Evolutionary conservation across 129 eudicot genomes (phyloP).

Genomic region (Glebionis coronaria): DNA sequence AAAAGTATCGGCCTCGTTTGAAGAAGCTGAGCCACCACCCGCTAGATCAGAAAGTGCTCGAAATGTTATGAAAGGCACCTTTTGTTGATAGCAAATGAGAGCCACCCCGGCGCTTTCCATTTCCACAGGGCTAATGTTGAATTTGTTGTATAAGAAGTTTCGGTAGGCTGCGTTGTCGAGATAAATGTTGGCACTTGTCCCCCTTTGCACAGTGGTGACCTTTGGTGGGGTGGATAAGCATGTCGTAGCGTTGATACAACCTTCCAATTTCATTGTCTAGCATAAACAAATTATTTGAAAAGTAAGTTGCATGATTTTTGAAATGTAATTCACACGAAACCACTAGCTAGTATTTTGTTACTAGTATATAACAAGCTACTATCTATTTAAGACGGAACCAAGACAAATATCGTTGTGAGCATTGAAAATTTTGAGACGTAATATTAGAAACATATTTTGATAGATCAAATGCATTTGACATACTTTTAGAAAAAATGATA

Average conservation of each 20-base stretch:
- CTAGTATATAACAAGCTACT: too few species aligned
- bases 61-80: constrained; percentile 39
- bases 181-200: constrained; percentile 46
- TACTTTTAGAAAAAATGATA: too few species aligned
- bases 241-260: constrained; percentile 41
- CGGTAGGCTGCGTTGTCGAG: constrained; percentile 54
- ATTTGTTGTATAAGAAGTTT: constrained; percentile 39
- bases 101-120: constrained; percentile 73
- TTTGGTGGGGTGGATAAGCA: constrained; percentile 40
- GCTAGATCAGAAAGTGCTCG: constrained; percentile 64
- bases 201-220: constrained; percentile 43
- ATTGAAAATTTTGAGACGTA: too few species aligned
- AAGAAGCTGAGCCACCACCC: constrained; percentile 44
- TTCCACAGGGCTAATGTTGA: constrained; percentile 46
- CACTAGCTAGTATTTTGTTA: too few species aligned
- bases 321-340: too few species aligned
- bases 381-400: too few species aligned
- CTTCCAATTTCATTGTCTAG: constrained; percentile 34
- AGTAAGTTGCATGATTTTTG: too few species aligned
- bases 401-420: too few species aligned
- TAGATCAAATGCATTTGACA: too few species aligned
- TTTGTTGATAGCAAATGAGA: constrained; percentile 53
- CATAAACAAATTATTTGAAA: too few species aligned
- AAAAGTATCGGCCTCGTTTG: constrained; percentile 48
- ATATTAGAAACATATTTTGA: too few species aligned